Base-by-base conservation (phyloP, 345 rosid species). In the Camelina sativa region DNA sequence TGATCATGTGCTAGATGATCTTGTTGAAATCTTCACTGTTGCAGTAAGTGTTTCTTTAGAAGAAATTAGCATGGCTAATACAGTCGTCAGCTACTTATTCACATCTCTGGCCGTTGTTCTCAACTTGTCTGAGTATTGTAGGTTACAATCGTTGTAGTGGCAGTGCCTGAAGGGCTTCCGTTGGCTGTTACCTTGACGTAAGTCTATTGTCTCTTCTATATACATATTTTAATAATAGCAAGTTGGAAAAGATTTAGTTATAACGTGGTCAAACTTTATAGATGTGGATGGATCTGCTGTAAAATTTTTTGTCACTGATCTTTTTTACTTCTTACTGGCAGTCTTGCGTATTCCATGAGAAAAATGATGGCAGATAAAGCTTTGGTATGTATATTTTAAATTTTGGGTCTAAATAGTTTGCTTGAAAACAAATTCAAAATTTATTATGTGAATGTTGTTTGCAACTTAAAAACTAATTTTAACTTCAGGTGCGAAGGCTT, bases 341-440 rank as follows among this genome's bases (percentile, higher is more conserved):
- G 99, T 69, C 86, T 95, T 76, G 99, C 99, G 15, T 95, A 89
- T 73, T 95, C 99, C 32, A 95, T 95, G 99, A 85, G 97, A 68
- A 95, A 95, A 83, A 95, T 95, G 99, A 92, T 95, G 99, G 90
- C 86, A 12, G 99, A 95, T 74, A 95, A 95, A 83, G 97, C 98
- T 53, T 76, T 95, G 99, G 99, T 88, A 88, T 62, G 86, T 44
- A 20, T 70, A 59, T 22, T 4, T 35, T 52, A 12, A 15, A 37
- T 16, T 58, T 16, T 38, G 23, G 48, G 66, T 23, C 19, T 57
- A 67, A 23, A 23, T 62, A 41, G 43, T 40, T 68, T 40, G 44
- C 44, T 34, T 44, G 64, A 52, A 57, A 11, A 7, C 41, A 16
- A 10, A 48, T 59, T 61, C 59, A 37, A 62, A 43, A 19, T 63